A percentile compares a stretch with the other conserved stretches of the same genome.
Evolutionary conservation across 768 basidiomycete species (phyloP).

Genomic region (Tricholoma flavovirens): DNA sequence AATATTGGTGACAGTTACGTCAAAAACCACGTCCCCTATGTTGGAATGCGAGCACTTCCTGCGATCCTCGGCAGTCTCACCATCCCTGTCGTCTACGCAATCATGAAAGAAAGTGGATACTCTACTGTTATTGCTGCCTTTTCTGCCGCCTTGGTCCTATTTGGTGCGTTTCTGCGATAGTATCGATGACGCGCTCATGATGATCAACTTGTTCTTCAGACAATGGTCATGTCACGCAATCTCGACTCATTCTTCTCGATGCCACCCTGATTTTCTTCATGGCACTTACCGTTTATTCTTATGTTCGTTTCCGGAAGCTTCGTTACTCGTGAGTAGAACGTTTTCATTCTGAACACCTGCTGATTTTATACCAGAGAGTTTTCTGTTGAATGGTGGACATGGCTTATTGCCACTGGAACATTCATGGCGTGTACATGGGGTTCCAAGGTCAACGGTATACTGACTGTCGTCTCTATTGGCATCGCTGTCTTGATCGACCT

Average conservation of each 20-base stretch:
- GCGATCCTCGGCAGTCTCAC: conserved; percentile 90
- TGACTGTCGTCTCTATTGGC: conserved; percentile 86
- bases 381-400: conserved; percentile 87
- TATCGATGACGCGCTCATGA: too few relatives aligned
- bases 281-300: conserved; percentile 86
- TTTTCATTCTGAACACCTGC: not conserved
- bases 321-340: conserved; percentile 65
- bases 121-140: conserved; percentile 88
- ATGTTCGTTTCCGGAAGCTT: conserved; percentile 90
- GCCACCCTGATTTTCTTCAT: conserved; percentile 95
- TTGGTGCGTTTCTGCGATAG: conserved; percentile 54
- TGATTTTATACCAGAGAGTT: conserved; percentile 58
- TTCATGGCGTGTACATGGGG: conserved; percentile 97
- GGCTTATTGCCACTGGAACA: conserved; percentile 84
- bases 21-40: conserved; percentile 81
- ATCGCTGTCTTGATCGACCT: conserved; percentile 89
- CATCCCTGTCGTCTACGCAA: conserved; percentile 85
- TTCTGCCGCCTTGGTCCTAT: conserved; percentile 78
- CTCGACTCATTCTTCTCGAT: conserved; percentile 94
- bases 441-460: conserved; percentile 95
- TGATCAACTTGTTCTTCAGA: conserved; percentile 42
- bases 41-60: conserved; percentile 89
- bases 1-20: conserved; percentile 94
- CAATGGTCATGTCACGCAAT: conserved; percentile 93
- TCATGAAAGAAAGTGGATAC: conserved; percentile 98